Evolutionary conservation across 2,329 filamentous ascomycete genomes (phyloP).

Genomic region (Colletotrichum cordylinicola): DNA sequence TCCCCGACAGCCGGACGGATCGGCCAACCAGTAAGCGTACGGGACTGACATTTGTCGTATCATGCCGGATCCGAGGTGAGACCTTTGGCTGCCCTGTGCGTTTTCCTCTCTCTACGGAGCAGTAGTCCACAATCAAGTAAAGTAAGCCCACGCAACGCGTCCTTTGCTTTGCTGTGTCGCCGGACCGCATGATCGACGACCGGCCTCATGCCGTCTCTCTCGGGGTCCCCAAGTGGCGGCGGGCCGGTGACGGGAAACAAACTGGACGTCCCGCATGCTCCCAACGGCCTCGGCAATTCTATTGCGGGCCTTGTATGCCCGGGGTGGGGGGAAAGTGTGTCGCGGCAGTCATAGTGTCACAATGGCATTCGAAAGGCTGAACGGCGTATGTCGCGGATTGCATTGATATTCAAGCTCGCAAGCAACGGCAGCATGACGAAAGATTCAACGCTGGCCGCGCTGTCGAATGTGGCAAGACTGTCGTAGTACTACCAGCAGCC

Average conservation of each 20-base stretch:
- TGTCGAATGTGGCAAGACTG: not conserved
- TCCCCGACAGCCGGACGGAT: constrained; percentile 10
- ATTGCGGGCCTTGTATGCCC: not conserved
- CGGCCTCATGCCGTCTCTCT: not conserved
- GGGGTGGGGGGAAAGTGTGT: not conserved
- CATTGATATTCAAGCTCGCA: not conserved
- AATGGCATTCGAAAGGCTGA: not conserved
- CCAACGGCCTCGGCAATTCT: not conserved
- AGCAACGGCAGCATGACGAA: not conserved
- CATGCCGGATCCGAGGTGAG: constrained; percentile 7
- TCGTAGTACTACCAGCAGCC: not conserved
- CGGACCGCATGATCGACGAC: not conserved
- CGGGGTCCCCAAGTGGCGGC: not conserved
- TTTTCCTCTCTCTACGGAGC: not conserved
- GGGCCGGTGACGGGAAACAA: not conserved
- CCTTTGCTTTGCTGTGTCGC: not conserved
- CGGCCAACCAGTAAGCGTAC: constrained; percentile 7
- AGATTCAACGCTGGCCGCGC: not conserved
- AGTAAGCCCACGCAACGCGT: not conserved
- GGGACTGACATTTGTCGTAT: constrained; percentile 14
- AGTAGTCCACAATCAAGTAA: not conserved
- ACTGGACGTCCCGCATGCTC: not conserved
- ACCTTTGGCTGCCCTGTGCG: constrained; percentile 15
- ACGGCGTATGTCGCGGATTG: not conserved
- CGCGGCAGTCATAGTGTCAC: not conserved